Evolutionary conservation across 345 rosid genomes (phyloP).

Genomic region (Adansonia digitata): DNA sequence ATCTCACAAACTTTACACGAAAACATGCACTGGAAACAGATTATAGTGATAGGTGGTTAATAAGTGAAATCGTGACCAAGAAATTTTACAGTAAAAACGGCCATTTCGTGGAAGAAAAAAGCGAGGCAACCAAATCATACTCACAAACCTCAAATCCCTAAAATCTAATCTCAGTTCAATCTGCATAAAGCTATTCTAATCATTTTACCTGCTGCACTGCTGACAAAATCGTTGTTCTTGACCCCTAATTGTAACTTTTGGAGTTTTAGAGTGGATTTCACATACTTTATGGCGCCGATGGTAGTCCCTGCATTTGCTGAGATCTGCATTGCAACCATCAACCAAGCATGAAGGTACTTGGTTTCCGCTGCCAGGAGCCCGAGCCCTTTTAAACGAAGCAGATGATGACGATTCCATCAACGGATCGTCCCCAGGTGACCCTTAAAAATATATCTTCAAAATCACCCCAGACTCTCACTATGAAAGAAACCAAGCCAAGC

Average conservation of each 20-base stretch:
- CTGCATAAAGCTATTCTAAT: background rate
- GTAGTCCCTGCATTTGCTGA: constrained; percentile 63
- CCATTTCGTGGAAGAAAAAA: too few species aligned
- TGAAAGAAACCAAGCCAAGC: constrained; percentile 13
- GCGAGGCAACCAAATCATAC: too few species aligned
- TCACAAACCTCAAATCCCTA: too few species aligned
- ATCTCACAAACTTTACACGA: background rate
- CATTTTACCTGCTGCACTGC: constrained; percentile 72
- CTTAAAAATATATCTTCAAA: constrained; percentile 20
- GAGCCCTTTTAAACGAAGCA: constrained; percentile 44
- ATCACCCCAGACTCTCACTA: constrained; percentile 23
- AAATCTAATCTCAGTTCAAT: background rate
- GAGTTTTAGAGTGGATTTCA: constrained; percentile 61
- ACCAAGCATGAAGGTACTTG: constrained; percentile 65
- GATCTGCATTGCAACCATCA: constrained; percentile 68
- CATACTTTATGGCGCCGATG: constrained; percentile 78
- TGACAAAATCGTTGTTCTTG: constrained; percentile 71
- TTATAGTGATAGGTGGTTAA: background rate
- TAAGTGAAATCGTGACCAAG: too few species aligned
- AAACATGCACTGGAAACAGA: background rate
- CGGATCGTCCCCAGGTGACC: constrained; percentile 10
- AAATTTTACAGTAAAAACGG: too few species aligned
- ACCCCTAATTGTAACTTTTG: constrained; percentile 51
- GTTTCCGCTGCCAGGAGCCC: constrained; percentile 32
- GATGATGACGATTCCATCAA: constrained; percentile 53